Conservation (phyloP, 2,329 filamentous ascomycete genomes). For the Chaetomium strumarium region DNA sequence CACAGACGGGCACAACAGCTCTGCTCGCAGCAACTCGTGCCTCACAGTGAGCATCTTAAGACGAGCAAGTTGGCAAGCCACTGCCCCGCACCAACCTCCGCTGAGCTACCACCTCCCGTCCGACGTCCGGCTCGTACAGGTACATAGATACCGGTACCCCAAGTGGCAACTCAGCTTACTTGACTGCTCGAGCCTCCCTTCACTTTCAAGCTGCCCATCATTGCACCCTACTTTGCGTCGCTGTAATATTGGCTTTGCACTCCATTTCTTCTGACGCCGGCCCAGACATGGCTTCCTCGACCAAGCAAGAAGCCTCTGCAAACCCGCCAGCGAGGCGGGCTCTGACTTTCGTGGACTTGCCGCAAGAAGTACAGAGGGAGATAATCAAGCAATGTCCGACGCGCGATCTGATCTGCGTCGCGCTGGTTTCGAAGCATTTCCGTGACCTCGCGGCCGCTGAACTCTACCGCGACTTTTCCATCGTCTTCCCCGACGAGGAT, state of each 20-base stretch:
- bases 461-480: conserved; percentile 55
- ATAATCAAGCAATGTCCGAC: conserved; percentile 45
- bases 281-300: conserved; percentile 31
- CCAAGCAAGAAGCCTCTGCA: conserved; percentile 4
- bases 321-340: background rate
- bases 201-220: background rate
- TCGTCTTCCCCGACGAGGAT: conserved; percentile 57
- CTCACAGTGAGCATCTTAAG: no score
- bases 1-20: background rate
- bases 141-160: background rate
- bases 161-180: background rate
- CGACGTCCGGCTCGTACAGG: background rate
- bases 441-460: conserved; percentile 51
- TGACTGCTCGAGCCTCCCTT: background rate
- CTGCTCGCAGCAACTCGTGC: background rate
- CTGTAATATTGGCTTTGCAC: background rate
- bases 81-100: background rate
- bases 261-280: background rate
- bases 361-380: conserved; percentile 43
- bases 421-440: conserved; percentile 53
- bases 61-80: background rate
- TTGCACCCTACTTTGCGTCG: background rate
- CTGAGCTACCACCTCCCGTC: no score
- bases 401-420: conserved; percentile 50
- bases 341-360: conserved; percentile 36